Evolutionary conservation across 116 monocot species (phyloP).

Genomic region (Posidonia oceanica): DNA sequence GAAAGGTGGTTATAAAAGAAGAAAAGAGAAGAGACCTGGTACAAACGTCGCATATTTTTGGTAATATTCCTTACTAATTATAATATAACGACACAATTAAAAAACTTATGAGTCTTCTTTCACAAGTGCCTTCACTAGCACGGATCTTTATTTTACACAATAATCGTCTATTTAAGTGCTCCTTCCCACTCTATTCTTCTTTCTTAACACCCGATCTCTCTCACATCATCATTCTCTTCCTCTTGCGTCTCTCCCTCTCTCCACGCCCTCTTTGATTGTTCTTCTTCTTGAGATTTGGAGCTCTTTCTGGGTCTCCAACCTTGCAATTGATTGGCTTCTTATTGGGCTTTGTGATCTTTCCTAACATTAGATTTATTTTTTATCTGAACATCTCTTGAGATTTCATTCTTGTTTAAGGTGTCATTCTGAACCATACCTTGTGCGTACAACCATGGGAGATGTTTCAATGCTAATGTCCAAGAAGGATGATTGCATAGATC

Average conservation of each 20-base stretch:
- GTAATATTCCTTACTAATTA: slow-evolving; percentile 1
- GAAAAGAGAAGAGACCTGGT: not conserved
- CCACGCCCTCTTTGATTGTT: not conserved
- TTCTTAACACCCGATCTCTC: slow-evolving; percentile 1
- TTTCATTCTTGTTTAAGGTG: too few species aligned
- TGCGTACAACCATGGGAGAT: not conserved
- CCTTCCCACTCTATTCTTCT: not conserved
- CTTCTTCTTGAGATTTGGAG: not conserved
- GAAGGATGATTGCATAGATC: slow-evolving; percentile 6
- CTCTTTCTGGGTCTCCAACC: not conserved
- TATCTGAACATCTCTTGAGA: too few species aligned
- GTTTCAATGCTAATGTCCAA: not conserved
- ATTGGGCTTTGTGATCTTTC: too few species aligned
- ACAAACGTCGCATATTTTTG: not conserved
- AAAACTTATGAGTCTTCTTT: not conserved
- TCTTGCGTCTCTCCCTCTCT: not conserved
- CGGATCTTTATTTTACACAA: slow-evolving; percentile 3
- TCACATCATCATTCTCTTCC: not conserved
- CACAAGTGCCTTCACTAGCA: slow-evolving; percentile 5
- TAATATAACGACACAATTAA: not conserved
- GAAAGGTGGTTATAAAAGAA: not conserved
- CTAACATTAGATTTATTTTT: too few species aligned
- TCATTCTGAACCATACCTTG: not conserved
- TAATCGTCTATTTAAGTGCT: not conserved
- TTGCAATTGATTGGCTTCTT: not conserved